Base-by-base conservation (phyloP, 2,329 filamentous ascomycete genomes). In the Colletotrichum chlorophyti region DNA sequence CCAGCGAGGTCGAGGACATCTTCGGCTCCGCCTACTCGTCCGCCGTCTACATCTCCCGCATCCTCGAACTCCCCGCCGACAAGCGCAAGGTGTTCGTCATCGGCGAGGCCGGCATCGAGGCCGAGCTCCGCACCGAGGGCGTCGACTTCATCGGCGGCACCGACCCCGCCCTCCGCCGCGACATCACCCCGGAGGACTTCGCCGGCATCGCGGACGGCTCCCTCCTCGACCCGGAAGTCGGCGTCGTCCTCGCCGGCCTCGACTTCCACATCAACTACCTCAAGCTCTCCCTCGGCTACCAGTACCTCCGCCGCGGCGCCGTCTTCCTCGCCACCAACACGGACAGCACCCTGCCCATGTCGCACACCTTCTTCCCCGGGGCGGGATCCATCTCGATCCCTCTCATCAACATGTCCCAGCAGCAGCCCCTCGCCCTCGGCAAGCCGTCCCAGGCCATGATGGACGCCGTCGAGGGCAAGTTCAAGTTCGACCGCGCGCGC, bases 381-480 rank as follows among this genome's bases (percentile, higher is more conserved):
- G 95, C 95, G 1, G 95, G 95, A 1, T 89, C 91, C 2, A 88
- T 91, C 63, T 88, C 89, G 46, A 86, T 91, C 23, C 91, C 93
- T 2, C 76, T 99, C 59, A 81, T 89, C 51, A 89, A 90, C 71
- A 91, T 91, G 80, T 80, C 84, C 4, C 81, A 80, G 15, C 76
- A 85, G 70, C 81, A 90, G 67, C 94, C 95, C 1, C 75, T 92
- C 27, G 87, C 91, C 3, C 78, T 98, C 35, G 95, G 95, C 1
- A 99, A 99, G 78, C 95, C 95, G 3, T 97, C 92, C 71, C 93
- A 97, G 78, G 94, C 94, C 4, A 99, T 99, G 95, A 97, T 99
- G 94, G 94, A 98, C 73, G 93, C 95, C 3, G 90, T 99, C 55
- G 94, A 98, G 79, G 94, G 94, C 58, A 97, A 96, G 75, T 97